Conservation (phyloP, 768 basidiomycete species). For the Boletus pseudopeckii region DNA sequence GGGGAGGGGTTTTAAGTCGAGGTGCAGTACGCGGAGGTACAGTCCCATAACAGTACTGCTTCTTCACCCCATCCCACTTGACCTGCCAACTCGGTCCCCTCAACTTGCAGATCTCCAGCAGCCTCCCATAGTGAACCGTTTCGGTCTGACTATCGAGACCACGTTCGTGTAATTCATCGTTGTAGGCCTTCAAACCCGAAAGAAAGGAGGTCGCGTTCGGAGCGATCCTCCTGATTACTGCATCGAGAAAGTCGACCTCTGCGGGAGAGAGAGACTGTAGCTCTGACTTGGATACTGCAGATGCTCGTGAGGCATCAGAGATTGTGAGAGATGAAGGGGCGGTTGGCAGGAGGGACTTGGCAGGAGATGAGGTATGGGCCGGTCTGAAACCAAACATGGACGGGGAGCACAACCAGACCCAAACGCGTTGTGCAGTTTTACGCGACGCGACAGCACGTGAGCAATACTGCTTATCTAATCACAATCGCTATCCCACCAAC, state of each 20-base stretch:
- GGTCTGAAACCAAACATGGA: slow-evolving; percentile 48
- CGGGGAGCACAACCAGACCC: neutral
- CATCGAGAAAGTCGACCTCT: slow-evolving; percentile 72
- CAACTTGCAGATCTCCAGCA: slow-evolving; percentile 79
- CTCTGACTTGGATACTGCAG: slow-evolving; percentile 43
- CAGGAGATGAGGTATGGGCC: slow-evolving; percentile 46
- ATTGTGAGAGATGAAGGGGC: slow-evolving; percentile 4
- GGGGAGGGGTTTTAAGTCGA: slow-evolving; percentile 18
- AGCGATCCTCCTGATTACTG: slow-evolving; percentile 67
- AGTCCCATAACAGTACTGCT: slow-evolving; percentile 42
- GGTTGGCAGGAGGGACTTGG: slow-evolving; percentile 28
- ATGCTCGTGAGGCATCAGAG: slow-evolving; percentile 40
- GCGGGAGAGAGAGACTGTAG: slow-evolving; percentile 46
- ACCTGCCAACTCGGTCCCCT: slow-evolving; percentile 78
- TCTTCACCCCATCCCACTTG: slow-evolving; percentile 75
- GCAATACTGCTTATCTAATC: slow-evolving; percentile 24
- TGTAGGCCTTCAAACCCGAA: slow-evolving; percentile 82
- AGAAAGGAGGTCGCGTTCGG: slow-evolving; percentile 71
- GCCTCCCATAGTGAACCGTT: slow-evolving; percentile 75
- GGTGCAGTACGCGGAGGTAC: slow-evolving; percentile 11
- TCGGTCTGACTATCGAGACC: slow-evolving; percentile 75
- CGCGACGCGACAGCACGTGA: slow-evolving; percentile 30
- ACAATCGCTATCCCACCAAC: neutral
- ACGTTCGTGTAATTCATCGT: slow-evolving; percentile 68
- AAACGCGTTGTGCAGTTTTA: slow-evolving; percentile 18